These are phyloP conservation scores for Irpex rosettiformis DNA, from an alignment of 1,284 basidiomycete species.

Conservation along the genomic window DNA sequence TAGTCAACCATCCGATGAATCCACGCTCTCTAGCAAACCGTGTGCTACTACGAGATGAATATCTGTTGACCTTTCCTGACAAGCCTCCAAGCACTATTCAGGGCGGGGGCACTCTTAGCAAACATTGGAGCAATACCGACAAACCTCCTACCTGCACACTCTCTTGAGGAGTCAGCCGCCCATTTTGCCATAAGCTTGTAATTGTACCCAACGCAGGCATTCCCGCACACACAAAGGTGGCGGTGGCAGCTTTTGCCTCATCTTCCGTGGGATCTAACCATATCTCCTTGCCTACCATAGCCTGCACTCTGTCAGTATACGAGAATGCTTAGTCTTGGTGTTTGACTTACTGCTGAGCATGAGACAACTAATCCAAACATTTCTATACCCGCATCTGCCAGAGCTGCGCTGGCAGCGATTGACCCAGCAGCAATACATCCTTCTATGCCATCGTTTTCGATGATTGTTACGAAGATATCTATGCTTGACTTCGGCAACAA, in stretches of 20 bases:
- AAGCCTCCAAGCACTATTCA: slow-evolving; percentile 60
- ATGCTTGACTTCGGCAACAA: slow-evolving; percentile 91
- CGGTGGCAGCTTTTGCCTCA: slow-evolving; percentile 55
- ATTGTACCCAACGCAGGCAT: slow-evolving; percentile 90
- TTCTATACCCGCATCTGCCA: slow-evolving; percentile 87
- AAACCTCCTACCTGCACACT: slow-evolving; percentile 47
- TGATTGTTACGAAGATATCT: slow-evolving; percentile 87
- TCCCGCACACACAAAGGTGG: slow-evolving; percentile 71
- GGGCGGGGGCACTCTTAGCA: not conserved
- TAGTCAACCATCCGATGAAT: slow-evolving; percentile 6
- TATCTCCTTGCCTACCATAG: slow-evolving; percentile 45
- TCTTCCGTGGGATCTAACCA: slow-evolving; percentile 79
- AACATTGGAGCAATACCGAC: not conserved
- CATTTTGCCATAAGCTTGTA: slow-evolving; percentile 80
- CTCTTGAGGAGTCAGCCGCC: slow-evolving; percentile 50
- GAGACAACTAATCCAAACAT: slow-evolving; percentile 82
- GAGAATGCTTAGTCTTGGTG: not conserved
- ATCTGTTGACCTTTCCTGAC: slow-evolving; percentile 65
- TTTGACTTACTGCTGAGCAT: slow-evolving; percentile 58
- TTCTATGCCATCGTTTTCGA: slow-evolving; percentile 89
- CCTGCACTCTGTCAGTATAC: slow-evolving; percentile 4
- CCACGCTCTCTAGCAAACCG: slow-evolving; percentile 48
- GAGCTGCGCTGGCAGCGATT: slow-evolving; percentile 86
- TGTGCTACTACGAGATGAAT: slow-evolving; percentile 74
- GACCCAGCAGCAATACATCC: slow-evolving; percentile 81